Conservation (phyloP, 768 basidiomycete genomes). For the Rhodocollybia butyracea region DNA sequence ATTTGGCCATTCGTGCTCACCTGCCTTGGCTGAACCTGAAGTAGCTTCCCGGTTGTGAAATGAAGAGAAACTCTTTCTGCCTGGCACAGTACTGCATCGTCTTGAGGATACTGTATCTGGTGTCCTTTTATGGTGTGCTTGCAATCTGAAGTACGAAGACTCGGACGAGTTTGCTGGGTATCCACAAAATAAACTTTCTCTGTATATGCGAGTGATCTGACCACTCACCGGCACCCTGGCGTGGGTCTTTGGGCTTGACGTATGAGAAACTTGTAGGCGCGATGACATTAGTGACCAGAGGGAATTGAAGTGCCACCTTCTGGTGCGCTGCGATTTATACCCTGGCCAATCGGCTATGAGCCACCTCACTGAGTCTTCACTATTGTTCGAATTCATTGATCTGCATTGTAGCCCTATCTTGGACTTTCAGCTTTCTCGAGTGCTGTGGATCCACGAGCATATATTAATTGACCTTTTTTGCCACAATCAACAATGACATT, state of each 20-base stretch:
- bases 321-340: no score
- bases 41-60: background rate
- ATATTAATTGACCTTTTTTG: background rate
- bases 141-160: no score
- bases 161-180: background rate
- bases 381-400: no score
- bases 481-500: background rate
- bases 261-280: background rate
- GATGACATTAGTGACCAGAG: background rate
- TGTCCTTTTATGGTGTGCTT: no score
- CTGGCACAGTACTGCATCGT: background rate
- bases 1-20: background rate
- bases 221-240: no score
- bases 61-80: background rate
- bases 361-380: no score
- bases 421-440: background rate
- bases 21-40: background rate
- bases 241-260: background rate
- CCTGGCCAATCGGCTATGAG: no score
- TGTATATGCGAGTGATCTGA: no score
- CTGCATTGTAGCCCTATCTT: no score
- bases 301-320: background rate
- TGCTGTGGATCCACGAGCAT: background rate
- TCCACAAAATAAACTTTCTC: no score
- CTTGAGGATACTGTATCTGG: background rate